Conservation (phyloP, 495 filamentous ascomycete genomes). For the Podospora pseudopauciseta region DNA sequence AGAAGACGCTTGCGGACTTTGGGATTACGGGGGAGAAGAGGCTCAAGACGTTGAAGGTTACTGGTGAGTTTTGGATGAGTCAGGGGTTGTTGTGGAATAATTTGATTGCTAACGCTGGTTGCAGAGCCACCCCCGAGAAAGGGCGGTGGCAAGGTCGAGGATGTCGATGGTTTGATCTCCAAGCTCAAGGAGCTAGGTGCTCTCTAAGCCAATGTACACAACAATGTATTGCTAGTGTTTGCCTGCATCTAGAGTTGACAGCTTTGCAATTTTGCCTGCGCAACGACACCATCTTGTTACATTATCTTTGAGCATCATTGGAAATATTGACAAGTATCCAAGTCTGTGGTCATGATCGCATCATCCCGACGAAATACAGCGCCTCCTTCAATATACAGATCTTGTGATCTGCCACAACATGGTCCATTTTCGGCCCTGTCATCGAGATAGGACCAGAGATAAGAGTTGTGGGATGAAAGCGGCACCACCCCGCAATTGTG, state of each 20-base stretch:
- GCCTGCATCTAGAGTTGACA: background rate
- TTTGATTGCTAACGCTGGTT: background rate
- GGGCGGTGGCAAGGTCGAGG: constrained; percentile 93
- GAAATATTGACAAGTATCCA: background rate
- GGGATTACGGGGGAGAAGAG: constrained; percentile 68
- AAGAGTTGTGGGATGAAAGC: background rate
- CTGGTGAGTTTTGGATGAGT: constrained; percentile 51
- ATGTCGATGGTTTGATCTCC: constrained; percentile 86
- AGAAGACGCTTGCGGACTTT: constrained; percentile 78
- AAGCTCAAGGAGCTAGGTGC: constrained; percentile 96
- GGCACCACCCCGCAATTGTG: constrained; percentile 3
- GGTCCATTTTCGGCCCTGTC: background rate
- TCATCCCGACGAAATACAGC: background rate
- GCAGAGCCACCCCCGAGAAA: constrained; percentile 81
- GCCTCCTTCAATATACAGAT: background rate
- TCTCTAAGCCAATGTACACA: constrained; percentile 48
- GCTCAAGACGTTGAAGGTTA: constrained; percentile 84
- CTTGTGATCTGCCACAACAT: background rate
- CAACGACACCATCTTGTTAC: constrained; percentile 1
- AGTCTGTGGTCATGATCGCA: background rate
- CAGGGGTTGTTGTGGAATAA: background rate
- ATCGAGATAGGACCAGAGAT: background rate
- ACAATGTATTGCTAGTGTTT: constrained; percentile 1
- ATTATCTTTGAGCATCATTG: background rate
- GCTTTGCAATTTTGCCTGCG: background rate